Evolutionary conservation across 2,329 filamentous ascomycete genomes (phyloP), one percentile per base, ranked within the genome.

Genomic region (Chaetomiaceae sp.): DNA sequence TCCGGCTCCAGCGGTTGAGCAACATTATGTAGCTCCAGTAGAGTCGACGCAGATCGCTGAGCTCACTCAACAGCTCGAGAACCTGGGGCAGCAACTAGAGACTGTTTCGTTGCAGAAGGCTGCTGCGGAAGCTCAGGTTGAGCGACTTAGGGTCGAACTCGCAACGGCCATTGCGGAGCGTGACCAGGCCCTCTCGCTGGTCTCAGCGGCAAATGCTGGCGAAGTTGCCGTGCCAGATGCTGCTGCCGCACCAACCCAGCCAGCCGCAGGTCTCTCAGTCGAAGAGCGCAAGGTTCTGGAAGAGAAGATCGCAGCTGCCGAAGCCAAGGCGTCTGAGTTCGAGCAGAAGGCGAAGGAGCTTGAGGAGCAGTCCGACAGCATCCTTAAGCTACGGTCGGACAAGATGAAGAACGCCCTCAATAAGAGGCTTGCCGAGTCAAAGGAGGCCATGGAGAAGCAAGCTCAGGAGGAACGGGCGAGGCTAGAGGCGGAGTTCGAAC

Each of bases 361-460:
- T 14, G 87, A 91, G 64, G 78, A 81, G 27, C 77, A 75, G 50
- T 78, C 83, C 41, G 75, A 81, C 51, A 72, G 70, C 32, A 82
- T 78, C 10, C 75, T 88, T 54, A 87, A 87, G 62, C 73, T 78
- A 48, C 78, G 84, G 40, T 84, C 83, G 1, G 81, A 88, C 38
- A 80, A 80, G 65, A 87, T 89, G 85, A 86, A 84, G 63, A 76
- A 80, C 20, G 71, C 79, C 1, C 71, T 89, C 45, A 86, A 84
- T 62, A 84, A 81, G 65, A 89, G 87, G 65, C 75, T 95, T 14
- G 80, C 76, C 52, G 89, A 89, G 61, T 79, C 84, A 40, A 79
- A 77, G 59, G 68, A 75, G 46, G 73, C 76, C 55, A 70, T 75
- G 58, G 75, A 77, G 46, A 75, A 77, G 29, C 74, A 79, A 54